These are phyloP conservation scores for Pyrus betulifolia DNA, from an alignment of 306 rosid genomes.

Conservation along the genomic window DNA sequence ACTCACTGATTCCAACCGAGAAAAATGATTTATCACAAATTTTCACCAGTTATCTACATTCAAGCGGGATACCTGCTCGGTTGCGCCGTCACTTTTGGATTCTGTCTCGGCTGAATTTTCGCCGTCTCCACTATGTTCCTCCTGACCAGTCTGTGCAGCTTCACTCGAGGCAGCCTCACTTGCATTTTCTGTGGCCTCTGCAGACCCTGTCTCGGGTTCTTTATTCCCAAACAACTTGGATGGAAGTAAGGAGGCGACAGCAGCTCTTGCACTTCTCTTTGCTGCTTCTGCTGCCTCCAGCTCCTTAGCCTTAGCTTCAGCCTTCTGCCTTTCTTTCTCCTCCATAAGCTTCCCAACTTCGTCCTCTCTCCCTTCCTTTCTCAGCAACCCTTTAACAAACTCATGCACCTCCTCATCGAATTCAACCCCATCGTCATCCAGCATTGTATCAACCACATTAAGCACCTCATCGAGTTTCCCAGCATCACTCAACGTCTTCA, in stretches of 20 bases:
- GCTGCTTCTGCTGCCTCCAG: conserved; percentile 91
- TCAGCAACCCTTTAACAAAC: conserved; percentile 67
- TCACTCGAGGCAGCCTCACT: conserved; percentile 21
- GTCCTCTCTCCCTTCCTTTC: conserved; percentile 83
- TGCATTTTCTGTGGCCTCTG: conserved; percentile 22
- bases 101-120: conserved; percentile 14
- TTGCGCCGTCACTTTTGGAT: conserved; percentile 31
- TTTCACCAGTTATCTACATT: conserved; percentile 9
- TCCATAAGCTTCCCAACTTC: conserved; percentile 75
- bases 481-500: conserved; percentile 65
- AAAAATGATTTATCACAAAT: neutral
- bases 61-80: conserved; percentile 27
- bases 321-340: conserved; percentile 86
- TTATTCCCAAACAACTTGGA: conserved; percentile 73
- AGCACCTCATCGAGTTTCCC: conserved; percentile 73
- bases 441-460: conserved; percentile 63
- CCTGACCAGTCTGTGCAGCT: conserved; percentile 14
- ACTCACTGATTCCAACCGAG: neutral
- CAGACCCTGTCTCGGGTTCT: conserved; percentile 32
- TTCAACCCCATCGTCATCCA: conserved; percentile 72
- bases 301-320: conserved; percentile 96
- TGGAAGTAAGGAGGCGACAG: conserved; percentile 67
- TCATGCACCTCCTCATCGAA: conserved; percentile 74
- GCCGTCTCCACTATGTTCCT: conserved; percentile 10
- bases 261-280: conserved; percentile 73